Evolutionary conservation across 148 eudicot species (phyloP).

Genomic region (Arctostaphylos glauca): DNA sequence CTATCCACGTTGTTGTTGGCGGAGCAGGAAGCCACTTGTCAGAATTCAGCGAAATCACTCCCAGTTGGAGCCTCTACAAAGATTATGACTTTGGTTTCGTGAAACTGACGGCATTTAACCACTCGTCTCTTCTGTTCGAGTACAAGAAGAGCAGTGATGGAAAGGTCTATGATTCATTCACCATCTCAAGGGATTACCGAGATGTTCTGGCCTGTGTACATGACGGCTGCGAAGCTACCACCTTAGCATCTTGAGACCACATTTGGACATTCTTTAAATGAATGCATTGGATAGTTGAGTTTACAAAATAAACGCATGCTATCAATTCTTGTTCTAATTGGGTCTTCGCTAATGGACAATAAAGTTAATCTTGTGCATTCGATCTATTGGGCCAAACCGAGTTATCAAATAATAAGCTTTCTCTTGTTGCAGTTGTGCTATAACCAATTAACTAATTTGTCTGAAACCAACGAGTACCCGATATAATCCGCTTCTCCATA

Average conservation of each 20-base stretch:
- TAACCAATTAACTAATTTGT: background rate
- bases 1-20: constrained; percentile 84
- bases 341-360: too few species aligned
- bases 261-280: background rate
- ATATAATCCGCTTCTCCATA: too few species aligned
- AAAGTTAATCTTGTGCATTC: too few species aligned
- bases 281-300: background rate
- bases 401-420: background rate
- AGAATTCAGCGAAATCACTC: constrained; percentile 43
- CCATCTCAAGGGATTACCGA: constrained; percentile 75
- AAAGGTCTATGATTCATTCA: constrained; percentile 77
- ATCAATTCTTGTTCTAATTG: too few species aligned
- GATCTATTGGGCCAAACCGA: too few species aligned
- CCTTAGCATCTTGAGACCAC: constrained; percentile 43
- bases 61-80: constrained; percentile 66
- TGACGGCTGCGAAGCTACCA: constrained; percentile 57
- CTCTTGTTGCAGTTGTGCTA: background rate
- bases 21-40: constrained; percentile 82
- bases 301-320: background rate
- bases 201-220: constrained; percentile 76
- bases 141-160: constrained; percentile 92
- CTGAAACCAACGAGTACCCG: too few species aligned
- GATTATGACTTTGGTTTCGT: constrained; percentile 77
- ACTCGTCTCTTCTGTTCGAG: constrained; percentile 72
- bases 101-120: constrained; percentile 79